Evolutionary conservation across 805 yeast genomes (phyloP), one percentile per base, ranked within the genome.

Genomic region (Kazachstania psychrophila): DNA sequence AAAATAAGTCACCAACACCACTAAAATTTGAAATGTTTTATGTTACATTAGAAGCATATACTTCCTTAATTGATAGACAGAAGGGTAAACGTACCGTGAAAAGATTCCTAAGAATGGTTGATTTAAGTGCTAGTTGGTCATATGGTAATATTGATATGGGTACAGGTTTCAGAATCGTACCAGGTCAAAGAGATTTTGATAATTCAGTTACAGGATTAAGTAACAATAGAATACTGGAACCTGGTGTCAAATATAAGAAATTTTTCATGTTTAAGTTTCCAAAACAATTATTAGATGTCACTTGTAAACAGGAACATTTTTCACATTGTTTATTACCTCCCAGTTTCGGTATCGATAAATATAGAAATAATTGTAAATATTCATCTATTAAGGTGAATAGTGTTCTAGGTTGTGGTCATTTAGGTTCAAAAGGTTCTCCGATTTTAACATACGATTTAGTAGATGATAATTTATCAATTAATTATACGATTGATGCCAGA

Each of bases 21-120:
- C 61, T 76, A n/a, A 68, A 70, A 6, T 77, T 75, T 47, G 79
- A 75, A 42, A 73, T 73, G 74, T 68, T 75, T 43, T 65, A 72
- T 37, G 70, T 75, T 6, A 62, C 76, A 2, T 60, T 77, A 23
- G 82, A 76, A 48, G 82, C 81, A 1, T 56, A 52, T 13, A 50
- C 60, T 18, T 60, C 64, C 4, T 38, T 56, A 0, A 36, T 41
- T 18, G 54, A 54, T 28, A 31, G 32, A 7, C 28, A 33, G 5
- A 34, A 28, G 24, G 39, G 36, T 22, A 51, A 50, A 28, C 43
- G 45, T 34, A 45, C 50, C 1, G 49, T 45, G 11, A 56, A 56
- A 31, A 61, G 60, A 19, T 66, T 72, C 42, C 48, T 73, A 34
- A 66, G 66, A 36, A 69, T 70, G 65, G 69, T 65, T 37, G 79